Percentiles rank a stretch among this genome's conserved stretches.
Evolutionary conservation across 192 early-diverging fungal species (phyloP).

Genomic region (Gigaspora rosea): DNA sequence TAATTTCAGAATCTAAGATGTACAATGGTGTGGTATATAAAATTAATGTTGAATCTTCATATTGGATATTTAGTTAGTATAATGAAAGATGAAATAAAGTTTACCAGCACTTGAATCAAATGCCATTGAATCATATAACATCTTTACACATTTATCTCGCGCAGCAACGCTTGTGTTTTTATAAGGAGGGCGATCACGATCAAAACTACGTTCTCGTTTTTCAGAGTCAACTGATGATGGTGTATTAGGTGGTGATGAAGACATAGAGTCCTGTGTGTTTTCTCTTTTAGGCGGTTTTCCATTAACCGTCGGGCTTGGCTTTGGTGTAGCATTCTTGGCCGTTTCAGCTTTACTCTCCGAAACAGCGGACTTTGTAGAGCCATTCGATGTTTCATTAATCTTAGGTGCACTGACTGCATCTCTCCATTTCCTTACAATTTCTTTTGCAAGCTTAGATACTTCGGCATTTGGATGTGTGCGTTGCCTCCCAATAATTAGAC

Average conservation of each 20-base stretch:
- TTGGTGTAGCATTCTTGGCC: too few relatives aligned
- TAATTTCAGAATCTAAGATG: conserved; percentile 50
- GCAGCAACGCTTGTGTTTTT: conserved; percentile 54
- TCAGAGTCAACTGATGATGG: conserved; percentile 42
- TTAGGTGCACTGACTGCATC: conserved; percentile 61
- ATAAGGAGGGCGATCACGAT: too few relatives aligned
- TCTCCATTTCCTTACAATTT: conserved; percentile 84
- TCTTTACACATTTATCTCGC: conserved; percentile 78
- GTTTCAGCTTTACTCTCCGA: not conserved
- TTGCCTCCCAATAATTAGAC: conserved; percentile 74
- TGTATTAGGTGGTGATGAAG: conserved; percentile 43
- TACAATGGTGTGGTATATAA: not conserved
- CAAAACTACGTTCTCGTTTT: not conserved
- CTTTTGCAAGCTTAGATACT: conserved; percentile 64
- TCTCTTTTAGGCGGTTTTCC: too few relatives aligned
- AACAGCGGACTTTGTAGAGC: conserved; percentile 1
- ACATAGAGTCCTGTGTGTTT: conserved; percentile 2
- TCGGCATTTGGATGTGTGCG: conserved; percentile 61
- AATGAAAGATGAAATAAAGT: not conserved
- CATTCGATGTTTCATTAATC: conserved; percentile 38
- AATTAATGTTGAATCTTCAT: not conserved
- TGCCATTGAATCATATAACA: conserved; percentile 80
- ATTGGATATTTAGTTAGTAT: not conserved
- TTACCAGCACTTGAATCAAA: conserved; percentile 57
- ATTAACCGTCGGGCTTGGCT: too few relatives aligned